A percentile compares a stretch with the other conserved stretches of the same genome.
Conservation (phyloP, 1,284 basidiomycete genomes). For the Ustilago curta region DNA sequence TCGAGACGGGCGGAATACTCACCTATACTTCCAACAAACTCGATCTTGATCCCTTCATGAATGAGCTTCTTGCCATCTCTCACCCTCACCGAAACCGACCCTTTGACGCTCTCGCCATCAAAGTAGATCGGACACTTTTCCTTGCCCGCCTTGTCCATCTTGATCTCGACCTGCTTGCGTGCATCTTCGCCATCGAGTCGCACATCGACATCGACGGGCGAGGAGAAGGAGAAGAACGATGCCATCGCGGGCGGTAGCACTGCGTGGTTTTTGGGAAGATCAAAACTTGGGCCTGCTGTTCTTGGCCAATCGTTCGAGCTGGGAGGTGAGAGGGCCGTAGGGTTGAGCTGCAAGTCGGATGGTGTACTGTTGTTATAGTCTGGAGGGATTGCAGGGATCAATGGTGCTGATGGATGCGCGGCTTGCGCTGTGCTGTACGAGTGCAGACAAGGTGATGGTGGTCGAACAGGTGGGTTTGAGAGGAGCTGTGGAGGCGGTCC, state of each 20-base stretch:
- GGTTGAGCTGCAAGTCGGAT: too few species aligned
- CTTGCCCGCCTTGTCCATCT: slow-evolving; percentile 80
- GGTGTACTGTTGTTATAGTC: too few species aligned
- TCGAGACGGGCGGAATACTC: slow-evolving; percentile 60
- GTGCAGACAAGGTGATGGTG: too few species aligned
- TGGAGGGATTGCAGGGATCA: too few species aligned
- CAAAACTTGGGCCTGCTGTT: not conserved
- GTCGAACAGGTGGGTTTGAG: too few species aligned
- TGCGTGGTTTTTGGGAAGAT: too few species aligned
- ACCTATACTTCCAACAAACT: slow-evolving; percentile 97
- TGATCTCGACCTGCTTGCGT: slow-evolving; percentile 78
- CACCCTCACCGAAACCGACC: slow-evolving; percentile 87
- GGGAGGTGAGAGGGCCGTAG: too few species aligned
- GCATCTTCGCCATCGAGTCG: slow-evolving; percentile 84
- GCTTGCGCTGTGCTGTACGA: too few species aligned
- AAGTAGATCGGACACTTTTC: slow-evolving; percentile 92
- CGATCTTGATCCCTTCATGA: slow-evolving; percentile 97
- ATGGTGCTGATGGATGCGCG: too few species aligned
- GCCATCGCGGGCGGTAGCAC: slow-evolving; percentile 74
- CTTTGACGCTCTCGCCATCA: slow-evolving; percentile 89
- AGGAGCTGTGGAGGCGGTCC: too few species aligned
- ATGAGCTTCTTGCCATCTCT: slow-evolving; percentile 94
- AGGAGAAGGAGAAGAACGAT: slow-evolving; percentile 86
- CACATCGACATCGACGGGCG: slow-evolving; percentile 91
- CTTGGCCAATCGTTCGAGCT: not conserved